These are phyloP conservation scores for Rutidosis leptorrhynchoides DNA, from an alignment of 129 eudicot genomes.

Conservation along the genomic window DNA sequence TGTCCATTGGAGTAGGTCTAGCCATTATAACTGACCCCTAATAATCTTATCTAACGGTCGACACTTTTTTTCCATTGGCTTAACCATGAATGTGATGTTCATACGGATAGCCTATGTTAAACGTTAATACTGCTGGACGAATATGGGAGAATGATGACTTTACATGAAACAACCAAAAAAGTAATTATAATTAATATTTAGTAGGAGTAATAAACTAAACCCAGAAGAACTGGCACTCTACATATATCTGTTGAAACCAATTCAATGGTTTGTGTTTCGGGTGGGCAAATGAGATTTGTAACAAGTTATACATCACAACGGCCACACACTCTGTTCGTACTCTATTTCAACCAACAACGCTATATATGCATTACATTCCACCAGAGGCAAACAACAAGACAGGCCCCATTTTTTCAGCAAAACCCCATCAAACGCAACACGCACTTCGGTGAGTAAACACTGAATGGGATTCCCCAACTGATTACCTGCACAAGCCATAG, in stretches of 20 bases:
- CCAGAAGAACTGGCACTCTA: slow-evolving; percentile 34
- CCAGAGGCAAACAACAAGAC: slow-evolving; percentile 11
- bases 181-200: slow-evolving; percentile 12
- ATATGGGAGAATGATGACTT: background rate
- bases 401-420: slow-evolving; percentile 13
- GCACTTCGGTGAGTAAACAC: slow-evolving; percentile 11
- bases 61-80: background rate
- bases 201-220: slow-evolving; percentile 34
- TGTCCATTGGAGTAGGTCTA: background rate
- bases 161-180: slow-evolving; percentile 16
- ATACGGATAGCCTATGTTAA: background rate
- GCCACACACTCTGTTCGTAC: slow-evolving; percentile 25
- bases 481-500: slow-evolving; percentile 22
- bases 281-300: slow-evolving; percentile 32
- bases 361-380: slow-evolving; percentile 29
- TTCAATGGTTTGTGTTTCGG: slow-evolving; percentile 24
- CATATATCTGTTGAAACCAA: slow-evolving; percentile 28
- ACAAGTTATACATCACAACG: slow-evolving; percentile 27
- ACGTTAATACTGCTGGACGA: background rate
- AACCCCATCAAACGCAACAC: slow-evolving; percentile 24
- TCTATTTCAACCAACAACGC: slow-evolving; percentile 31
- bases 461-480: slow-evolving; percentile 11
- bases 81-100: background rate
- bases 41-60: background rate
- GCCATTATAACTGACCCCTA: background rate